phyloP scores from a whole-genome alignment of 148 eudicot species.

The Rheum nobile region DNA sequence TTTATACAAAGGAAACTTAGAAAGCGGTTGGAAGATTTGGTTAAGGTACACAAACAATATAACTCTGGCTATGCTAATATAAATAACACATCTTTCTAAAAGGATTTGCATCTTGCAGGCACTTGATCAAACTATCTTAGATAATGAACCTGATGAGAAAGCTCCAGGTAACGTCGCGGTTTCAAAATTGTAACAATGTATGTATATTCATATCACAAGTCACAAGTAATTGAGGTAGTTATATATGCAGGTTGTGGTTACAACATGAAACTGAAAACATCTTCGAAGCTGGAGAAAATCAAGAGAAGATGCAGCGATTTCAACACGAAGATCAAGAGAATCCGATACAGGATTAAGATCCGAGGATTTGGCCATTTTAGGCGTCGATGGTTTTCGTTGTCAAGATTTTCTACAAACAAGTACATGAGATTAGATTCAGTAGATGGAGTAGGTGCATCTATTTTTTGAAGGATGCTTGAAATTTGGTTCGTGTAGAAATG shows the following conservation, averaged over 20 bases:
- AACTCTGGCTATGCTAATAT: not conserved
- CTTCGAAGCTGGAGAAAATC: not conserved
- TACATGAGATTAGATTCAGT: not conserved
- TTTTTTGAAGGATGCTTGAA: not conserved
- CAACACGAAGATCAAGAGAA: slow-evolving; percentile 1
- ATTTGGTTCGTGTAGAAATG: too few species aligned
- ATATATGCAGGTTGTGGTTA: slow-evolving; percentile 9
- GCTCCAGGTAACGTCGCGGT: not conserved
- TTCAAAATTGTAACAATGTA: not conserved
- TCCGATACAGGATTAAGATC: slow-evolving; percentile 2
- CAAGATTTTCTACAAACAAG: not conserved
- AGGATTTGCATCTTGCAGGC: not conserved
- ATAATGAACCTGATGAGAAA: not conserved
- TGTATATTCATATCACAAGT: not conserved
- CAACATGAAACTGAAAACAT: not conserved
- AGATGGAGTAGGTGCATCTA: not conserved
- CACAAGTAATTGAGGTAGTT: not conserved
- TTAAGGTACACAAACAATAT: slow-evolving; percentile 2
- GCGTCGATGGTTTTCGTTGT: slow-evolving; percentile 1
- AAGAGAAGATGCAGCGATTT: not conserved
- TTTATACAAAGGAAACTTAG: slow-evolving; percentile 7
- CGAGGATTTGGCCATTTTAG: slow-evolving; percentile 4
- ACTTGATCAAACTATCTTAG: not conserved
- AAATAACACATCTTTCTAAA: not conserved
- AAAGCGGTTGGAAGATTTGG: not conserved